These are phyloP conservation scores for Fragaria vesca DNA, from an alignment of 306 rosid species.

Conservation along the genomic window DNA sequence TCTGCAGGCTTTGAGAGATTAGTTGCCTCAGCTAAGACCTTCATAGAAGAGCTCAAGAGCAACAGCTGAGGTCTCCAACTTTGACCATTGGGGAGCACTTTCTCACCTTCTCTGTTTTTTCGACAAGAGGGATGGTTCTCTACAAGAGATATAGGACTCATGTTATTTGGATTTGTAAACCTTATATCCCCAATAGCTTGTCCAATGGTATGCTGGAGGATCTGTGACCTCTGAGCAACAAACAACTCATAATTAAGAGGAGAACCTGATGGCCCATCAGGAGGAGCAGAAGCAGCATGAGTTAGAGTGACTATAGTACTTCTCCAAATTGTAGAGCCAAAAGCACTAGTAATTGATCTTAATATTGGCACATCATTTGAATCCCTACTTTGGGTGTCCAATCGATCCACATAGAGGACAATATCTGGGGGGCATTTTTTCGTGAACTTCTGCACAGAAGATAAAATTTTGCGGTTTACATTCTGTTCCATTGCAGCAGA, in stretches of 20 bases:
- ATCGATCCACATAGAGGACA: conserved; percentile 88
- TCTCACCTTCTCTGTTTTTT: conserved; percentile 89
- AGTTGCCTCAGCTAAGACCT: conserved; percentile 73
- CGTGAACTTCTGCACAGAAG: conserved; percentile 64
- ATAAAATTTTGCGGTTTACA: conserved; percentile 60
- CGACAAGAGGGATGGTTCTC: conserved; percentile 97
- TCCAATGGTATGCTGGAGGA: conserved; percentile 88
- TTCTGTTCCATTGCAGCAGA: conserved; percentile 74
- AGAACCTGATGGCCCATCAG: conserved; percentile 92
- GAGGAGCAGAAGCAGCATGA: conserved; percentile 96
- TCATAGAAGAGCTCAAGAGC: conserved; percentile 87
- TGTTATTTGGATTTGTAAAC: conserved; percentile 69
- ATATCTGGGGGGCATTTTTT: conserved; percentile 83
- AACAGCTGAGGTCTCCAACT: conserved; percentile 83
- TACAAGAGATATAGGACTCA: conserved; percentile 88
- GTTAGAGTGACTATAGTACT: conserved; percentile 77
- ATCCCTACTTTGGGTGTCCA: conserved; percentile 88
- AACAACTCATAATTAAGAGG: conserved; percentile 86
- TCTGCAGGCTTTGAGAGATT: conserved; percentile 74
- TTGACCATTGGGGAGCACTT: conserved; percentile 96
- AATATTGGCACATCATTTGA: conserved; percentile 83
- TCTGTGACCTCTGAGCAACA: conserved; percentile 92
- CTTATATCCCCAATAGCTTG: conserved; percentile 96
- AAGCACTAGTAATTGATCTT: conserved; percentile 55
- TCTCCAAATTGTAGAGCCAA: conserved; percentile 84